Conservation (phyloP, 2,329 filamentous ascomycete genomes). For the Penicillium sp. region DNA sequence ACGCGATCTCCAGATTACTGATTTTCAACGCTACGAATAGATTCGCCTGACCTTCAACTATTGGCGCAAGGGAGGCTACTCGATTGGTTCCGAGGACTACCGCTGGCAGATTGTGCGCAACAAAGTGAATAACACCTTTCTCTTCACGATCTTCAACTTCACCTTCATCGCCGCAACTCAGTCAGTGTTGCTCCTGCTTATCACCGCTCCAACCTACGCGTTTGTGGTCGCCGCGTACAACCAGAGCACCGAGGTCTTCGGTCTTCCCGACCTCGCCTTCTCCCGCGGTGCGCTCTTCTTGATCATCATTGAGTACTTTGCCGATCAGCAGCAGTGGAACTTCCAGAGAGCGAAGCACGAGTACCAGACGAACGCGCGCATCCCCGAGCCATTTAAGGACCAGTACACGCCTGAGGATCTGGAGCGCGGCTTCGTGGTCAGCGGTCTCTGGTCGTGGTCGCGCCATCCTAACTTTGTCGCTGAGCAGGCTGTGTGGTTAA, state of each 20-base stretch:
- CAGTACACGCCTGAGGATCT: conserved; percentile 70
- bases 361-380: conserved; percentile 72
- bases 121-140: conserved; percentile 67
- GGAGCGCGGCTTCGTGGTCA: conserved; percentile 84
- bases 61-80: conserved; percentile 91
- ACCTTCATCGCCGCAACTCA: conserved; percentile 87
- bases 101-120: conserved; percentile 79
- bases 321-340: conserved; percentile 91
- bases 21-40: conserved; percentile 47
- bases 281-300: conserved; percentile 57
- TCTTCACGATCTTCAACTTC: conserved; percentile 84
- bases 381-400: conserved; percentile 56
- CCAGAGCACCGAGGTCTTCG: conserved; percentile 54
- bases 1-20: conserved; percentile 1
- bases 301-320: conserved; percentile 71
- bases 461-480: conserved; percentile 94
- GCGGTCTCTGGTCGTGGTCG: conserved; percentile 82
- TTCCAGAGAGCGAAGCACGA: conserved; percentile 79
- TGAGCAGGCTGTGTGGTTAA: conserved; percentile 88
- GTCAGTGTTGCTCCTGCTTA: conserved; percentile 74
- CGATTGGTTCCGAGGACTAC: conserved; percentile 89
- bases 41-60: conserved; percentile 91
- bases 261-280: conserved; percentile 62
- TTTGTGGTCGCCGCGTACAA: conserved; percentile 73
- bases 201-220: conserved; percentile 81